These are phyloP conservation scores for Triticum dicoccoides DNA, from an alignment of 176 grass and related monocot species.

Conservation along the genomic window DNA sequence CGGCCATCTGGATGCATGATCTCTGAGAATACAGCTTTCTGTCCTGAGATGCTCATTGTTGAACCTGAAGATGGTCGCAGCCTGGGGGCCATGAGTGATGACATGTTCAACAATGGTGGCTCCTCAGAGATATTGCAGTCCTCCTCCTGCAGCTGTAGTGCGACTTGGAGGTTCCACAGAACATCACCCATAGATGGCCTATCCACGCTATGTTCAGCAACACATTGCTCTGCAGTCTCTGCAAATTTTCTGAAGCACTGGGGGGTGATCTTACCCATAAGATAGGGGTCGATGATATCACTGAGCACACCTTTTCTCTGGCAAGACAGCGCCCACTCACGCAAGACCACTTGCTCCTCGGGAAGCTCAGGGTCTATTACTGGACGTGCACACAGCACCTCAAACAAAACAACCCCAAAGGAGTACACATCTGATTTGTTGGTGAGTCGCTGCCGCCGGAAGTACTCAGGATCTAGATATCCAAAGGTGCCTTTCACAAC, in stretches of 20 bases:
- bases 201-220: background rate
- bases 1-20: background rate
- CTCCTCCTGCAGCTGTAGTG: conserved; percentile 35
- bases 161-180: conserved; percentile 22
- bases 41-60: background rate
- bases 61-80: background rate
- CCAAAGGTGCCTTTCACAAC: conserved; percentile 48
- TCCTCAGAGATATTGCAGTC: background rate
- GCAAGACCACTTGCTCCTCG: conserved; percentile 36
- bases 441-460: conserved; percentile 24
- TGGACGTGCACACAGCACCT: conserved; percentile 32
- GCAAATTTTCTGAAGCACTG: conserved; percentile 28
- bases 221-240: conserved; percentile 12
- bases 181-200: conserved; percentile 42
- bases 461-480: conserved; percentile 46
- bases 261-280: background rate
- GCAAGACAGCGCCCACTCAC: conserved; percentile 31
- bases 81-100: no score
- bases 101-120: background rate
- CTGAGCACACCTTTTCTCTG: background rate
- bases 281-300: background rate
- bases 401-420: conserved; percentile 48
- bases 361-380: conserved; percentile 13
- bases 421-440: conserved; percentile 44
- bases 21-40: background rate